Base-by-base conservation (phyloP, 306 rosid genomes). In the Malus orientalis region DNA sequence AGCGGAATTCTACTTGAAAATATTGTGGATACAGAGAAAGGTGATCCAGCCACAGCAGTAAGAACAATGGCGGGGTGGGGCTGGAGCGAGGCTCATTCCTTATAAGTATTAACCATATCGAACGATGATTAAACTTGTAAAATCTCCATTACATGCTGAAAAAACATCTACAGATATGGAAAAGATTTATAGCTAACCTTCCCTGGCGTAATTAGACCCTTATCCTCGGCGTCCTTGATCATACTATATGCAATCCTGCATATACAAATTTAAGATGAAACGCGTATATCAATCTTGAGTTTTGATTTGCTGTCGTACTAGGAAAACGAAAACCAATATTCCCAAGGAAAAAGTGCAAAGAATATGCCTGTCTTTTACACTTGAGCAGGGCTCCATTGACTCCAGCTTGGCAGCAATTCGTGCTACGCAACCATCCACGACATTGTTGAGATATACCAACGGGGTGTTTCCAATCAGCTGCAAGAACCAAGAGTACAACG, bases 141-240 rank as follows among this genome's bases (percentile, higher is more conserved):
- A 70, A 61, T 22, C 22, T 33, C 15, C 32, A 68, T 33, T 63
- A 45, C 27, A 30, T 45, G 44, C 23, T 8, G 33, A 76, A 73
- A 57, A 51, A 79, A 11, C 25, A 70, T 77, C 54, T 14, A 20
- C 13, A 62, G 11, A 51, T 62, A 58, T 67, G 63, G 44, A 27
- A 11, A 25, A 22, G 16, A 57, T 27, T 70, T 61, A 36, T 42
- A 8, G 11, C 45, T 53, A 80, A 86, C 97, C 96, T 95, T 92
- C 69, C 98, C 96, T 8, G 93, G 97, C 10, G 93, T 85, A 49
- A 95, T 88, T 15, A 92, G 83, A 38, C 97, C 95, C 71, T 87
- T 89, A 15, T 80, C 92, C 81, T 95, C 93, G 0, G 97, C 98
- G 47, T 95, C 97, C 69, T 90, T 78, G 70, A 92, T 95, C 98